Base-by-base conservation (phyloP, 2,329 filamentous ascomycete species). In the Pseudocercospora fijiensis region DNA sequence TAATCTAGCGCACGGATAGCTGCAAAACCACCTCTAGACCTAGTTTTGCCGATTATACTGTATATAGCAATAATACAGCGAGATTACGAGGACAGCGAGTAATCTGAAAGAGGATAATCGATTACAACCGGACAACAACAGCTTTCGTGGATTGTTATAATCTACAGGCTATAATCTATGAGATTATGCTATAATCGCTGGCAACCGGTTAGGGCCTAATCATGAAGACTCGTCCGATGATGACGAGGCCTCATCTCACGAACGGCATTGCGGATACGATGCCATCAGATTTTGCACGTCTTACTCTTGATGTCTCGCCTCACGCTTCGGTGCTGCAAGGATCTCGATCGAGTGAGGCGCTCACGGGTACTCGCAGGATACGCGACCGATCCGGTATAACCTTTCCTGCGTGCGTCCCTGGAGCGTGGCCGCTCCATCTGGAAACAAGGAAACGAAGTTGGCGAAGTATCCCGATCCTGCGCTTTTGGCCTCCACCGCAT, bases 271-370 rank as follows among this genome's bases (percentile, higher is more conserved):
- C 30, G 30, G 30, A 33, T 37, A 37, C 33, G 13, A 37, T 37
- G 33, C 33, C 33, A 37, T 37, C 33, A 37, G 13, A 37, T n/a
- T 37, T 37, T 41, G 37, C 37, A 41, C 37, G 18, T 41, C 37
- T 41, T 41, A 41, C 37, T 18, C 37, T 7, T 53, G 9, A 27
- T 53, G 49, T 53, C 49, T 28, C 49, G 49, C 49, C 49, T 53
- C 49, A 53, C 49, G 49, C 49, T 30, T 11, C 49, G 26, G 22
- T 26, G 16, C 16, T 26, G 26, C 49, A 53, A 26, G 49, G 26
- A 53, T 53, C 49, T n/a, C 26, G 49, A 53, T n/a, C 22, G 49
- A 53, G 49, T 53, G 49, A 53, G 49, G 49, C 49, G 49, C 26
- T 30, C 22, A 18, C 24, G 49, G 49, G 49, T 27, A 28, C 22